These are phyloP conservation scores for Phytophthora europaea DNA, from an alignment of 352 stramenopile genomes.

Conservation along the genomic window DNA sequence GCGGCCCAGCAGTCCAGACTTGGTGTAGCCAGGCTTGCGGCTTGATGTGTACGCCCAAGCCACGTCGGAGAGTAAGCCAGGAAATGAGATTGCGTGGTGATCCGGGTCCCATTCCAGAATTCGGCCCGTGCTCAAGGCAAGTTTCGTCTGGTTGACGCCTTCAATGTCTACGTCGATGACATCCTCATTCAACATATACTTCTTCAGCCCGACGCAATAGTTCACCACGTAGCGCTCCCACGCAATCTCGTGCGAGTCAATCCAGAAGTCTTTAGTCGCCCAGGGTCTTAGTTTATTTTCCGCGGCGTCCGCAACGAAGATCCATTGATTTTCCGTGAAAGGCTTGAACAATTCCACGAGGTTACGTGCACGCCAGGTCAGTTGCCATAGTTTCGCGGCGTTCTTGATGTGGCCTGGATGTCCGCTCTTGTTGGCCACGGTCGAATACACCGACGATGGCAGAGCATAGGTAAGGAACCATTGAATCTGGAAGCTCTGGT, in stretches of 20 bases:
- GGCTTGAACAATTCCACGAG: slow-evolving; percentile 89
- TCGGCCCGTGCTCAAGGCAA: slow-evolving; percentile 80
- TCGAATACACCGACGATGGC: slow-evolving; percentile 86
- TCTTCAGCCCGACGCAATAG: slow-evolving; percentile 85
- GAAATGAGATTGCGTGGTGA: slow-evolving; percentile 91
- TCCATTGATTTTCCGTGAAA: slow-evolving; percentile 90
- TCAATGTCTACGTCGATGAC: slow-evolving; percentile 88
- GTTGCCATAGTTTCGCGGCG: slow-evolving; percentile 71
- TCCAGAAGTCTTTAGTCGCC: slow-evolving; percentile 59
- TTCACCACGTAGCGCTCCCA: slow-evolving; percentile 91
- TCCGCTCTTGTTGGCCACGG: slow-evolving; percentile 70
- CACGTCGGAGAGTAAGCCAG: slow-evolving; percentile 84
- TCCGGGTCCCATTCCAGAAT: slow-evolving; percentile 91
- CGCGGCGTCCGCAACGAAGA: slow-evolving; percentile 71
- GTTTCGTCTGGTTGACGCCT: slow-evolving; percentile 82
- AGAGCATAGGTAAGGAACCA: slow-evolving; percentile 87
- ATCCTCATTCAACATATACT: slow-evolving; percentile 86
- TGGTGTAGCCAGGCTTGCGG: slow-evolving; percentile 89
- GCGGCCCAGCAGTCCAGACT: slow-evolving; percentile 80
- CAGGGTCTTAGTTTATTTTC: slow-evolving; percentile 44
- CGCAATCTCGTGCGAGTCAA: slow-evolving; percentile 78
- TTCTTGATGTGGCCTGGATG: slow-evolving; percentile 75
- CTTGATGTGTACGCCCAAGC: slow-evolving; percentile 92
- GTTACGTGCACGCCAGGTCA: slow-evolving; percentile 80
- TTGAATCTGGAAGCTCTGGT: slow-evolving; percentile 85